A percentile compares a stretch with the other conserved stretches of the same genome.
Evolutionary conservation across 371 early-diverging fungal species (phyloP).

Genomic region (Apophysomyces variabilis): DNA sequence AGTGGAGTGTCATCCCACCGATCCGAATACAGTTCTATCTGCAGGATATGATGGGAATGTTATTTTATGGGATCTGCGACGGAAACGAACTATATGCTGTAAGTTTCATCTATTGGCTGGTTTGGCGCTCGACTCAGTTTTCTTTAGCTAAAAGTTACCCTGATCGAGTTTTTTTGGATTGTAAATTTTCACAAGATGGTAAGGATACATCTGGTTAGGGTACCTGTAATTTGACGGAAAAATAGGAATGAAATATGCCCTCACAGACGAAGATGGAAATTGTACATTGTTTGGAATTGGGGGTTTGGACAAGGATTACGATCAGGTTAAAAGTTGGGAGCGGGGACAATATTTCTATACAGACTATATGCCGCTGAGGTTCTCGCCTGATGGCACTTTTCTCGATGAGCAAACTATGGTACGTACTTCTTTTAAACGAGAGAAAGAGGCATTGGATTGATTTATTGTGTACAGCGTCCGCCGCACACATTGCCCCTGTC

Average conservation of each 20-base stretch:
- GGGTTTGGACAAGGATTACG: slow-evolving; percentile 59
- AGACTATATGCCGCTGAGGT: slow-evolving; percentile 70
- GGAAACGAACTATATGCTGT: slow-evolving; percentile 31
- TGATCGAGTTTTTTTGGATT: slow-evolving; percentile 49
- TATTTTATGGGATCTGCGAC: slow-evolving; percentile 75
- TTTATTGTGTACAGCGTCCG: slow-evolving; percentile 36
- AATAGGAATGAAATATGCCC: slow-evolving; percentile 65
- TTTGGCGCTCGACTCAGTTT: not conserved
- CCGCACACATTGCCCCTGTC: slow-evolving; percentile 70
- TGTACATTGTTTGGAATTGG: slow-evolving; percentile 73
- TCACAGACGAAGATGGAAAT: slow-evolving; percentile 72
- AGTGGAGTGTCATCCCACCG: slow-evolving; percentile 76
- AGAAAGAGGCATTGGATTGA: not conserved
- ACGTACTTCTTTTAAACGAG: slow-evolving; percentile 2
- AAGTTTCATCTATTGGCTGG: not conserved
- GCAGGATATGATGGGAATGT: slow-evolving; percentile 89
- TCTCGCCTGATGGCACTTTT: slow-evolving; percentile 69
- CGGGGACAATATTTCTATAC: slow-evolving; percentile 76
- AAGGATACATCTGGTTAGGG: not conserved
- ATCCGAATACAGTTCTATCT: slow-evolving; percentile 70
- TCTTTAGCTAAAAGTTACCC: slow-evolving; percentile 22
- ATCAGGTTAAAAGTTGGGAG: slow-evolving; percentile 62
- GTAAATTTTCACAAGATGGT: slow-evolving; percentile 63
- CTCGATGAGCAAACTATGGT: slow-evolving; percentile 73
- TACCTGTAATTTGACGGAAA: not conserved